These are phyloP conservation scores for Zymoseptoria crescenta DNA, from an alignment of 2,329 filamentous ascomycete species.

Conservation along the genomic window DNA sequence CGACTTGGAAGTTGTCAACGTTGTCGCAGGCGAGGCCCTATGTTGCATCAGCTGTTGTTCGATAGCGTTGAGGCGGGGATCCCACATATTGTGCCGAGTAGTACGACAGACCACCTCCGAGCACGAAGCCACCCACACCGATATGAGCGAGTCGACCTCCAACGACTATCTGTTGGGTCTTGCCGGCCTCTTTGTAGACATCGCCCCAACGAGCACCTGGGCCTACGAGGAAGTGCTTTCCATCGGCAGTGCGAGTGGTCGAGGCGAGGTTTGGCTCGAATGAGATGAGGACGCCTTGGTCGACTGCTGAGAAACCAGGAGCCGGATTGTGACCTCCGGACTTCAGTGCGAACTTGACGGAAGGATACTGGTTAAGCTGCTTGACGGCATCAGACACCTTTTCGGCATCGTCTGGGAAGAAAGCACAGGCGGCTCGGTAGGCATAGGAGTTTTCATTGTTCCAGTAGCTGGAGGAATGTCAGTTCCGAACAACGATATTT, in stretches of 20 bases:
- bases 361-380: constrained; percentile 39
- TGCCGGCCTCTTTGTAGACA: constrained; percentile 13
- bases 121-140: constrained; percentile 11
- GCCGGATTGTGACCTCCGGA: constrained; percentile 44
- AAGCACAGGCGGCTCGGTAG: constrained; percentile 18
- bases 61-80: neutral
- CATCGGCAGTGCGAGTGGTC: constrained; percentile 27
- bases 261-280: constrained; percentile 37
- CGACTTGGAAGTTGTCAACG: constrained; percentile 34
- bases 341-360: constrained; percentile 49
- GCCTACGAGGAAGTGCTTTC: constrained; percentile 13
- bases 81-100: constrained; percentile 14
- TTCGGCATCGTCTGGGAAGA: constrained; percentile 40
- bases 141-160: constrained; percentile 12
- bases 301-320: constrained; percentile 40
- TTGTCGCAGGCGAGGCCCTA: constrained; percentile 14
- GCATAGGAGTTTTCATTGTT: constrained; percentile 17
- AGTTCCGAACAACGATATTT: no score
- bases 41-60: neutral
- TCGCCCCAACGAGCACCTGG: constrained; percentile 17
- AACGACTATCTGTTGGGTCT: constrained; percentile 14
- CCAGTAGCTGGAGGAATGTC: constrained; percentile 9
- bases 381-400: constrained; percentile 49
- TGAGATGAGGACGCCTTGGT: constrained; percentile 37
- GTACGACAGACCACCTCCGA: constrained; percentile 16